Conservation (phyloP, 2,329 filamentous ascomycete species). For the Incumbomyces lentus region DNA sequence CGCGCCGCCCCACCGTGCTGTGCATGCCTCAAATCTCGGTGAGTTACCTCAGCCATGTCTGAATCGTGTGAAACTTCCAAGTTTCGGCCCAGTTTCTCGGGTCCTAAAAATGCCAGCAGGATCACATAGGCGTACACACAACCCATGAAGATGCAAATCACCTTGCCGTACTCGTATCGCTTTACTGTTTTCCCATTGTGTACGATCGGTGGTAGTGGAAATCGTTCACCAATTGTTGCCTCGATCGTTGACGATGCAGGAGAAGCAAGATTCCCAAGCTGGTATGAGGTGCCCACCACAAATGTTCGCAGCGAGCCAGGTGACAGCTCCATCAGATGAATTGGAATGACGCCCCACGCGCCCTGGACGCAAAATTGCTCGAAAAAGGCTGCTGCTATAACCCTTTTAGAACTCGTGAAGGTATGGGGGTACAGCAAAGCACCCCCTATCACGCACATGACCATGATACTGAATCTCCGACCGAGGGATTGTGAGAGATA, state of each 20-base stretch:
- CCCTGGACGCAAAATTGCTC: constrained; percentile 71
- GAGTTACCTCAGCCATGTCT: constrained; percentile 34
- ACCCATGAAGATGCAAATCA: constrained; percentile 86
- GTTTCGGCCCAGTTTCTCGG: constrained; percentile 37
- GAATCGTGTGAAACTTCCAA: constrained; percentile 39
- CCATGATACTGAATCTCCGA: constrained; percentile 57
- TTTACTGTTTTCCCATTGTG: constrained; percentile 30
- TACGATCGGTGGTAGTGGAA: constrained; percentile 50
- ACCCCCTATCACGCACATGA: constrained; percentile 55
- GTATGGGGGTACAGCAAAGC: constrained; percentile 77
- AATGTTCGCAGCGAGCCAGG: constrained; percentile 52
- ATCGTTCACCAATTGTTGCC: constrained; percentile 61
- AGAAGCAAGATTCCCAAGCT: constrained; percentile 53
- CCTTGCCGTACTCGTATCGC: constrained; percentile 66
- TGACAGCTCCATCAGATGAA: constrained; percentile 55
- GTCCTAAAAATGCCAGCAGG: constrained; percentile 37
- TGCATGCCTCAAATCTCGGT: constrained; percentile 14
- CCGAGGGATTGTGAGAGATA: constrained; percentile 61
- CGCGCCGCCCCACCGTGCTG: constrained; percentile 5
- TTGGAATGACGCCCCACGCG: constrained; percentile 65
- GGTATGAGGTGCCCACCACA: constrained; percentile 53
- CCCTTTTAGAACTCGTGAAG: constrained; percentile 49
- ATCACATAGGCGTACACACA: constrained; percentile 61
- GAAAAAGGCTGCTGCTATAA: constrained; percentile 77
- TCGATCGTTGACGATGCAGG: constrained; percentile 64